Evolutionary conservation across 371 early-diverging fungal genomes (phyloP).

Genomic region (Synchytrium microbalum): DNA sequence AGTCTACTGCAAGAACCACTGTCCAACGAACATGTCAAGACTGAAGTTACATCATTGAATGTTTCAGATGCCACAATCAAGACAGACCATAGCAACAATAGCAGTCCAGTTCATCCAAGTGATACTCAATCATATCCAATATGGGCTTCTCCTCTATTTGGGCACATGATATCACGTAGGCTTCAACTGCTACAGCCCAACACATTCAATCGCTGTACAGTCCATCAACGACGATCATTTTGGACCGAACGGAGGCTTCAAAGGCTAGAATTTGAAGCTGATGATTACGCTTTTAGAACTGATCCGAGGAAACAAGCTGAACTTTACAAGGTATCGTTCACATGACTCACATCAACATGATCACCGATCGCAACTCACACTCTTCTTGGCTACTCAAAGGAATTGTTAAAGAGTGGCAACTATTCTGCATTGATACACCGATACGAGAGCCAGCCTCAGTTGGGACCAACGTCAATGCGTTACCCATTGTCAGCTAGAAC

Average conservation of each 20-base stretch:
- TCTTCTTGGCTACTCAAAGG: too few relatives aligned
- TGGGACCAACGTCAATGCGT: conserved; percentile 13
- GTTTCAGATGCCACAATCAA: too few relatives aligned
- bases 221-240: conserved; percentile 7
- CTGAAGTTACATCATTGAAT: too few relatives aligned
- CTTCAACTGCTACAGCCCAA: not conserved
- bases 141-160: too few relatives aligned
- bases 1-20: too few relatives aligned
- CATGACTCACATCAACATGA: not conserved
- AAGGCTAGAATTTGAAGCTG: conserved; percentile 62
- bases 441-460: conserved; percentile 38
- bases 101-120: too few relatives aligned
- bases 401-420: conserved; percentile 25
- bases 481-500: conserved; percentile 12
- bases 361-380: not conserved
- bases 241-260: conserved; percentile 32
- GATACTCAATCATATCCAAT: too few relatives aligned
- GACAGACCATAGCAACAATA: too few relatives aligned
- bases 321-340: conserved; percentile 55
- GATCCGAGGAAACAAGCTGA: conserved; percentile 59
- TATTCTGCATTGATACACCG: conserved; percentile 23
- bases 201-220: not conserved
- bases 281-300: conserved; percentile 40
- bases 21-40: too few relatives aligned
- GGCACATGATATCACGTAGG: too few relatives aligned